Evolutionary conservation across 305 asterid genomes (phyloP), one percentile per base, ranked within the genome.

Genomic region (Caryopteris hybrid): DNA sequence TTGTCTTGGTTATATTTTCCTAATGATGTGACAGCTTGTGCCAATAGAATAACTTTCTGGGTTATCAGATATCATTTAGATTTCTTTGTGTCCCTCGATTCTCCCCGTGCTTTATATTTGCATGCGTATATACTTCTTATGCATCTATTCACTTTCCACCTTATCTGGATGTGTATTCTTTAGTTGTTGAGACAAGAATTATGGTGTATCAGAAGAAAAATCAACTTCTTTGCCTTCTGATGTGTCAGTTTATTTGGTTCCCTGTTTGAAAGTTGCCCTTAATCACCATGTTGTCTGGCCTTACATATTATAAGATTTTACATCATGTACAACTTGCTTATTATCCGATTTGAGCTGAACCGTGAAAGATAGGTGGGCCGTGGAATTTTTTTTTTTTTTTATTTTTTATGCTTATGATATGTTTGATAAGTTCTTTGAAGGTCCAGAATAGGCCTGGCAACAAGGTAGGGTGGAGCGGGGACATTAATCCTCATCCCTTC

Each of bases 201-300:
- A 27, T 42, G 5, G 63, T 60, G 54, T 50, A 50, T 61, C 60
- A 52, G 23, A 25, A 6, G 45, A 55, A 63, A 21, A 18, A 41
- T 14, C 20, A 43, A 43, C 18, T n/a, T 43, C 5, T 29, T 34
- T 34, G 51, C n/a, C 55, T 27, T 10, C 14, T 69, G 36, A 8
- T 66, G 39, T 57, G 12, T 63, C 31, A 8, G 50, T 67, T 43
- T 63, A 12, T 48, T 62, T 62, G 17, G 51, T 67, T 72, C 36
- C 39, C 13, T 41, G 4, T 64, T 50, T 73, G 45, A 54, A 13
- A 13, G 3, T 17, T 45, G 54, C 50, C 33, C 11, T 38, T 13
- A n/a, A 42, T 20, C 18, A 18, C 14, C 45, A 17, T 14, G 25
- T 11, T 58, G 21, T 56, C 60, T 14, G 41, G 29, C 31, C 42